phyloP scores from a whole-genome alignment of 257 asterid species.

The Henckelia pumila region DNA sequence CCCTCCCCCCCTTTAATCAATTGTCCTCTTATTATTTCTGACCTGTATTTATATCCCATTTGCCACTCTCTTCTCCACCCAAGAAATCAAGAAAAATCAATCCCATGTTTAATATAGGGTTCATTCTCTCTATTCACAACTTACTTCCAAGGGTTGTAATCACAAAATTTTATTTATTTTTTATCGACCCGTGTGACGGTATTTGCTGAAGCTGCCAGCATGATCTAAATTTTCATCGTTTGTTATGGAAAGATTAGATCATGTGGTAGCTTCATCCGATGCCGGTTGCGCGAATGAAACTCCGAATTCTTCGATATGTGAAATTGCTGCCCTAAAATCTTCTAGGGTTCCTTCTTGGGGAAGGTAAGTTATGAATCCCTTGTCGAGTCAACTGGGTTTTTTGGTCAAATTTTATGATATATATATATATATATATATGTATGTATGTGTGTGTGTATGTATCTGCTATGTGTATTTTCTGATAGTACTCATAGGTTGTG shows the following conservation, averaged over 20 bases:
- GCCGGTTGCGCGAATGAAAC: conserved; percentile 27
- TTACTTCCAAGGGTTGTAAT: too few species aligned
- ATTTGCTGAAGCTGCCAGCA: conserved; percentile 56
- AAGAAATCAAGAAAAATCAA: background rate
- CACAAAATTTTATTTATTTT: background rate
- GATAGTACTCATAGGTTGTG: background rate
- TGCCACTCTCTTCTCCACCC: background rate
- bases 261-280: conserved; percentile 47
- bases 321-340: background rate
- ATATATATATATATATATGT: too few species aligned
- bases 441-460: background rate
- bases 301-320: background rate
- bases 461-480: background rate
- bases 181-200: conserved; percentile 22
- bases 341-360: background rate
- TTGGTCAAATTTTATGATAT: background rate
- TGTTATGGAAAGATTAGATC: conserved; percentile 34
- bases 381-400: too few species aligned
- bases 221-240: conserved; percentile 38
- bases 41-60: conserved; percentile 13
- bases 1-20: background rate
- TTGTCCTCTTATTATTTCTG: background rate
- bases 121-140: background rate
- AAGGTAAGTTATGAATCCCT: background rate
- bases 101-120: background rate